These are phyloP conservation scores for Myriosclerotinia duriaeana DNA, from an alignment of 2,329 filamentous ascomycete species.

Conservation along the genomic window DNA sequence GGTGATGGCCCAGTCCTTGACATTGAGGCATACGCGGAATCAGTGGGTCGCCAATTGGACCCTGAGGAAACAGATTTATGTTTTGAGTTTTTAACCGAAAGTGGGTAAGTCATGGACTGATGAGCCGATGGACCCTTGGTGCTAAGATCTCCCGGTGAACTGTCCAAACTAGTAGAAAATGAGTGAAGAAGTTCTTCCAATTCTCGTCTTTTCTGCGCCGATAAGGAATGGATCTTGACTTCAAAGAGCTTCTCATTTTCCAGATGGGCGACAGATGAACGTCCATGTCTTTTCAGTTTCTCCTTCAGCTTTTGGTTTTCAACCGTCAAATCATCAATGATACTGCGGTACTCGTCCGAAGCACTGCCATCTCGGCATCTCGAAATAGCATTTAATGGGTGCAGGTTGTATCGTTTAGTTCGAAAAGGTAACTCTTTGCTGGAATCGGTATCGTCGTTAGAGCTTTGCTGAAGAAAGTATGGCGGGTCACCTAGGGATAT, in stretches of 20 bases:
- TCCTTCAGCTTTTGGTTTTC: conserved; percentile 79
- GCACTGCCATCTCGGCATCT: conserved; percentile 30
- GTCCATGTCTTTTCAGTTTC: conserved; percentile 69
- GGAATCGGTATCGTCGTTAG: conserved; percentile 22
- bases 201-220: conserved; percentile 71
- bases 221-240: conserved; percentile 73
- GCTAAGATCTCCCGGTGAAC: conserved; percentile 40
- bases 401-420: background rate
- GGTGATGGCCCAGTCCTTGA: conserved; percentile 42
- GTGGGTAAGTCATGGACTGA: background rate
- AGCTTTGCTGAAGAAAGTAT: conserved; percentile 33
- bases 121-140: background rate
- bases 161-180: conserved; percentile 65
- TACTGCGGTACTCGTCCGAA: conserved; percentile 73
- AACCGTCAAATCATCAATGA: conserved; percentile 84
- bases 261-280: conserved; percentile 63
- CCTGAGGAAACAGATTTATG: conserved; percentile 26
- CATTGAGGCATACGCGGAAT: conserved; percentile 66
- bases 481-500: conserved; percentile 35
- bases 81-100: conserved; percentile 41
- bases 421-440: conserved; percentile 7
- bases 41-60: conserved; percentile 46
- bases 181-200: conserved; percentile 70
- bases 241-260: conserved; percentile 79
- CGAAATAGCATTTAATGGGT: conserved; percentile 5